phyloP scores from a whole-genome alignment of 495 filamentous ascomycete genomes.

The Aspergillus homomorphus region DNA sequence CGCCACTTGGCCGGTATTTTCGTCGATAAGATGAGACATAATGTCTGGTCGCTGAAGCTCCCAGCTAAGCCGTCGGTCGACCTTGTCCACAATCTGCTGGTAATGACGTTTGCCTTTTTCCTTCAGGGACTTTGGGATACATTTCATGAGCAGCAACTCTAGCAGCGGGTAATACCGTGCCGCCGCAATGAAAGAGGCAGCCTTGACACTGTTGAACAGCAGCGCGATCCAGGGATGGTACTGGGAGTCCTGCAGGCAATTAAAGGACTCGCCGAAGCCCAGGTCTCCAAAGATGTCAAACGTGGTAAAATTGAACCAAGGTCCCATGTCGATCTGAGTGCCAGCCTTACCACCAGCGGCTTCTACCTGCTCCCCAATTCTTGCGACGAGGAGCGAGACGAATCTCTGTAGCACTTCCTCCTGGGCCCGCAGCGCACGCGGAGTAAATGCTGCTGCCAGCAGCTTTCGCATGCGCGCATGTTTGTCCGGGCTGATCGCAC shows the following conservation, averaged over 20 bases:
- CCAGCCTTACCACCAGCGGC: neutral
- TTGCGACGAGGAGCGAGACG: neutral
- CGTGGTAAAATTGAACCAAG: constrained; percentile 4
- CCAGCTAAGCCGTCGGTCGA: too few species aligned
- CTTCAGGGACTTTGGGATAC: neutral
- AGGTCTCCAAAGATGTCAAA: constrained; percentile 7
- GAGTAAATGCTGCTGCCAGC: neutral
- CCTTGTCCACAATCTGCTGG: constrained; percentile 6
- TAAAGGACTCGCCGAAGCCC: constrained; percentile 5
- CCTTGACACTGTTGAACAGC: constrained; percentile 3
- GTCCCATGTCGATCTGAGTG: constrained; percentile 2
- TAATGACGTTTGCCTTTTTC: neutral
- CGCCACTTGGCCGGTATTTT: too few species aligned
- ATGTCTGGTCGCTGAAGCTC: too few species aligned
- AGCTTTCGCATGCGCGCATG: neutral
- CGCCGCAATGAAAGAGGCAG: neutral
- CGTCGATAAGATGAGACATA: too few species aligned
- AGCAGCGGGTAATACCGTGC: neutral
- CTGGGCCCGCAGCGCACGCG: neutral
- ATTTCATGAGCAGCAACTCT: neutral
- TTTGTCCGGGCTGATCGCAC: neutral
- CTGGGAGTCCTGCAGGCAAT: neutral
- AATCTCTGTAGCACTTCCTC: neutral
- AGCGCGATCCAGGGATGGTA: constrained; percentile 5
- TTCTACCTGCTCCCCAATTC: neutral